A percentile compares a stretch with the other conserved stretches of the same genome.
phyloP scores from a whole-genome alignment of 1,139 yeast species.

The Protomyces macrosporus region DNA sequence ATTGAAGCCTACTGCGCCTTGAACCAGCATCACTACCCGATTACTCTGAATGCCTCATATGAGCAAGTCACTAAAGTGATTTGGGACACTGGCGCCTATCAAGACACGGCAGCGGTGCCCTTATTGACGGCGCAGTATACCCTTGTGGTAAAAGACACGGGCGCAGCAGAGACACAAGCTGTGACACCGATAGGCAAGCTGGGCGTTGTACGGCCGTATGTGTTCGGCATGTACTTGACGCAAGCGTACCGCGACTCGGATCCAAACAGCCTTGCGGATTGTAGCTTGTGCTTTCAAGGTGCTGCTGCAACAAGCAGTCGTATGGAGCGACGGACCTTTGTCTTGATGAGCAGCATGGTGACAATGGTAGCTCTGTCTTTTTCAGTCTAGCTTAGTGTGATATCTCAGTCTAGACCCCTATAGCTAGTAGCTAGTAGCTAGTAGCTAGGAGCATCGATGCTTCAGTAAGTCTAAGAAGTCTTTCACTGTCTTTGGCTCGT shows the following conservation, averaged over 20 bases:
- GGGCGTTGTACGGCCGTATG: not conserved
- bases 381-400: no score
- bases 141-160: not conserved
- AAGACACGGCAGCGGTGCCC: conserved; percentile 36
- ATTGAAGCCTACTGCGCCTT: conserved; percentile 41
- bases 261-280: not conserved
- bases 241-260: not conserved
- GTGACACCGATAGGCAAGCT: not conserved
- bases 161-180: not conserved
- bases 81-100: conserved; percentile 42
- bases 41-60: conserved; percentile 35
- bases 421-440: no score
- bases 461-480: no score
- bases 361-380: no score
- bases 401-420: no score
- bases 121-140: conserved; percentile 34
- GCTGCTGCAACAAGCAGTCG: not conserved
- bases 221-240: not conserved
- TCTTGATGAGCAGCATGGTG: no score
- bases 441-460: no score
- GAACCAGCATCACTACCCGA: conserved; percentile 40
- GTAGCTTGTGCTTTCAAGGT: not conserved
- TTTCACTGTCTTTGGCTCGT: no score
- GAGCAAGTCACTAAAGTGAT: conserved; percentile 37
- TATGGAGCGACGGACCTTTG: no score